Base-by-base conservation (phyloP, 2,329 filamentous ascomycete species). In the Paracorniculantispora psalliotae region DNA sequence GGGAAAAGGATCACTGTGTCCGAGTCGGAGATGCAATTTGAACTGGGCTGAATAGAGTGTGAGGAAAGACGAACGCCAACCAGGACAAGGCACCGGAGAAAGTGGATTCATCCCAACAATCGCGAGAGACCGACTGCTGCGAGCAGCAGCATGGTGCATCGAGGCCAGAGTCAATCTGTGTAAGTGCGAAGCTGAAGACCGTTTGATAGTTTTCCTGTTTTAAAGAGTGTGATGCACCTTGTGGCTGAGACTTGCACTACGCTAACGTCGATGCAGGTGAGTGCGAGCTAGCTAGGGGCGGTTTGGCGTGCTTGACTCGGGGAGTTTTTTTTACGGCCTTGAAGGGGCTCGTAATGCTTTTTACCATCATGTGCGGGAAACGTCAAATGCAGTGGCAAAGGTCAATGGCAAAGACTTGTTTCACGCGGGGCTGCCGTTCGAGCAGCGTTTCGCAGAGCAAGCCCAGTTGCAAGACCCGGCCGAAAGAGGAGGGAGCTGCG, bases 171-270 rank as follows among this genome's bases (percentile, higher is more conserved):
- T 2, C 19, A 23, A 47, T 41, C 21, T 54, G 43, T 56, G 53
- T 56, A 55, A 55, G 52, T 48, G 54, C n/a, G n/a, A 13, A 49
- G 44, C 44, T 57, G 53, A 56, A 48, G 43, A 56, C 43, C 43
- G 54, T 57, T 57, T 25, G 33, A 35, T 13, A 15, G 15, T 48
- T 49, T 56, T 57, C 54, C 44, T 49, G 54, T 57, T 57, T 57
- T 48, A 44, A 48, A 19, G n/a, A 39, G 44, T 25, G 43, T 43
- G 25, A 46, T 55, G 43, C 41, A 46, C 26, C 43, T 37, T 46
- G 52, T 57, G 54, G 54, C 54, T 57, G 44, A 57, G 44, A 57
- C 54, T 48, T 48, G 54, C 54, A 49, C 26, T 25, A 49, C 23
- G 54, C 44, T 41, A 49, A 21, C 13, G 46, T 44, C 33, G 46